Base-by-base conservation (phyloP, 2,329 filamentous ascomycete species). In the Penicillium fuscoglaucum region DNA sequence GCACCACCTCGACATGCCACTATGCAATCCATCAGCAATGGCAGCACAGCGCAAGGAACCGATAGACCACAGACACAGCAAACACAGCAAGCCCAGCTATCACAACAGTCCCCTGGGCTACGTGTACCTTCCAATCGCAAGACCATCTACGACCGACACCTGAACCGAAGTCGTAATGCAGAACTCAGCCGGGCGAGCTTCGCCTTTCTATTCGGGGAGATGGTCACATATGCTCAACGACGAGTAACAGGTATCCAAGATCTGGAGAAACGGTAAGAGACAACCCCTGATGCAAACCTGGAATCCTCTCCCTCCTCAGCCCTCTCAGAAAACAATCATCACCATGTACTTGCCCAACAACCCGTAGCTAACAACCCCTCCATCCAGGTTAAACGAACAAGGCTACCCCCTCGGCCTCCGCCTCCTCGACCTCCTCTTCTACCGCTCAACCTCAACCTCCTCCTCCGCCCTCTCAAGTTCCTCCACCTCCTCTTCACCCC, bases 61-160 rank as follows among this genome's bases (percentile, higher is more conserved):
- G 52, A 55, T 37, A 50, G 64, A 51, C 29, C 40, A 37, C 51
- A 46, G 21, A 35, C 39, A 26, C 37, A 43, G 19, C 49, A 52
- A 33, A 31, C 49, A 44, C 51, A 56, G 2, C 52, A 50, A 31
- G 31, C n/a, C 10, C 68, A 70, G 37, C 65, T 68, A 50, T 65
- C 69, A 58, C 84, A 82, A 71, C 68, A 76, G 28, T 73, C 78
- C 59, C 75, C 77, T 5, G 75, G 90, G 28, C 87, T 99, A 61
- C 90, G 92, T 66, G 91, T 96, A 71, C 93, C 95, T 48, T 90
- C 90, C 57, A 96, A 87, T 76, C 91, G 92, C 80, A 98, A 98
- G 80, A 96, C 92, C 64, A 98, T 99, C 80, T 99, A 98, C 81
- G 92, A 97, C 81, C 86, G 95, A 55, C 92, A 96, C 61, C 82